Evolutionary conservation across 75 land plant species (phyloP).

Genomic region (Pinus taeda): DNA sequence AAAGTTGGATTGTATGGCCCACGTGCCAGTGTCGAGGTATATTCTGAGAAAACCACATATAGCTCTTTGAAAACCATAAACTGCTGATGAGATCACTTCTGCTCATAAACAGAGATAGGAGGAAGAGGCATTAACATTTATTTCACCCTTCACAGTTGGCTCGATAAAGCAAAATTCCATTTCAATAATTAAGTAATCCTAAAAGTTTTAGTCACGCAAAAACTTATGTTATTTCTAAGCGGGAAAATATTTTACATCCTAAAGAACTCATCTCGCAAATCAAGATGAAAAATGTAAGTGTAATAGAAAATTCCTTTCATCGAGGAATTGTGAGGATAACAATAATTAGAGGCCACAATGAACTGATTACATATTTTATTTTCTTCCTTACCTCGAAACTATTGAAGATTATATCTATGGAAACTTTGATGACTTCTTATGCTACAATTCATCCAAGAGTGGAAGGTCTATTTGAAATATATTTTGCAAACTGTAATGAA

Average conservation of each 20-base stretch:
- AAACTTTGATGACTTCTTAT: conserved; percentile 79
- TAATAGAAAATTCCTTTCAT: conserved; percentile 84
- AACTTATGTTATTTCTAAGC: conserved; percentile 82
- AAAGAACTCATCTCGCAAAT: conserved; percentile 52
- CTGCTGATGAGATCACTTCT: too few species aligned
- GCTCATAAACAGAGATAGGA: conserved; percentile 44
- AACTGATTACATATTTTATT: conserved; percentile 53
- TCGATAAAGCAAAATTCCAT: conserved; percentile 23
- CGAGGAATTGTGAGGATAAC: conserved; percentile 76
- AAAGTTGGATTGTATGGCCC: too few species aligned
- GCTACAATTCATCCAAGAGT: conserved; percentile 68
- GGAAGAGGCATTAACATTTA: conserved; percentile 78
- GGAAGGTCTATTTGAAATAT: conserved; percentile 56
- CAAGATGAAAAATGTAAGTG: conserved; percentile 63
- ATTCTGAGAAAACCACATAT: too few species aligned
- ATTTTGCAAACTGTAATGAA: conserved; percentile 82
- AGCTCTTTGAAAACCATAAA: too few species aligned
- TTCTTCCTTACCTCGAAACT: conserved; percentile 64
- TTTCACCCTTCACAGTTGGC: conserved; percentile 67
- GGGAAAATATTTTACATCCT: conserved; percentile 80
- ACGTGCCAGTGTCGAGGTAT: too few species aligned
- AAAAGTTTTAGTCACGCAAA: conserved; percentile 46
- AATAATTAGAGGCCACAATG: conserved; percentile 71
- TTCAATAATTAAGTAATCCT: conserved; percentile 41
- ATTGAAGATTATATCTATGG: conserved; percentile 67